Evolutionary conservation across 208 protist species (phyloP).

Genomic region (Trypanosoma vivax): DNA sequence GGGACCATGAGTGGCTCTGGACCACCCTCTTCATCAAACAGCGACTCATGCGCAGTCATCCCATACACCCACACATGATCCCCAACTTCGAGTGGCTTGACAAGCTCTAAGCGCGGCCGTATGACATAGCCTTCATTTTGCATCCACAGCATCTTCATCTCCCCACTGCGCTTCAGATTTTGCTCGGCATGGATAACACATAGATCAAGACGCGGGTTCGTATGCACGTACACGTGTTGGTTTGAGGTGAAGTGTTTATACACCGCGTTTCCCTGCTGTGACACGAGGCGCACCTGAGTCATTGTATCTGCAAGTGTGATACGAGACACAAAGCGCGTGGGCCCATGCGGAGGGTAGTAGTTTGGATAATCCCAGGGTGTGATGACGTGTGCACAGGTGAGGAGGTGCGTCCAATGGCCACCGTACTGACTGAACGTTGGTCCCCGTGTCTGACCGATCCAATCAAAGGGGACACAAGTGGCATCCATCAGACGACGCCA

Average conservation of each 20-base stretch:
- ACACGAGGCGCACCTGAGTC: conserved; percentile 76
- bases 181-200: conserved; percentile 85
- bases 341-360: conserved; percentile 77
- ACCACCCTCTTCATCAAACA: conserved; percentile 85
- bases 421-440: conserved; percentile 77
- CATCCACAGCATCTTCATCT: conserved; percentile 92
- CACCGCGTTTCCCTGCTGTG: conserved; percentile 71
- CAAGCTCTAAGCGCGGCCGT: conserved; percentile 72
- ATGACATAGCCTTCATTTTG: conserved; percentile 86
- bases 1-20: conserved; percentile 87
- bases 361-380: conserved; percentile 90
- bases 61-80: conserved; percentile 89
- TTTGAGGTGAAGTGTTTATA: conserved; percentile 89
- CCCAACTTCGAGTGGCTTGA: conserved; percentile 56
- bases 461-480: conserved; percentile 82
- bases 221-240: conserved; percentile 85
- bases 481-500: conserved; percentile 89
- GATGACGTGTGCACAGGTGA: conserved; percentile 88
- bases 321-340: conserved; percentile 80
- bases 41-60: conserved; percentile 79
- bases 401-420: conserved; percentile 83
- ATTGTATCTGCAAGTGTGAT: conserved; percentile 84
- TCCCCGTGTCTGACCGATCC: conserved; percentile 73
- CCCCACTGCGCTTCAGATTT: conserved; percentile 78
- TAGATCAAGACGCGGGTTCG: conserved; percentile 80